phyloP scores from a whole-genome alignment of 495 filamentous ascomycete genomes.

The Tuber indicum region DNA sequence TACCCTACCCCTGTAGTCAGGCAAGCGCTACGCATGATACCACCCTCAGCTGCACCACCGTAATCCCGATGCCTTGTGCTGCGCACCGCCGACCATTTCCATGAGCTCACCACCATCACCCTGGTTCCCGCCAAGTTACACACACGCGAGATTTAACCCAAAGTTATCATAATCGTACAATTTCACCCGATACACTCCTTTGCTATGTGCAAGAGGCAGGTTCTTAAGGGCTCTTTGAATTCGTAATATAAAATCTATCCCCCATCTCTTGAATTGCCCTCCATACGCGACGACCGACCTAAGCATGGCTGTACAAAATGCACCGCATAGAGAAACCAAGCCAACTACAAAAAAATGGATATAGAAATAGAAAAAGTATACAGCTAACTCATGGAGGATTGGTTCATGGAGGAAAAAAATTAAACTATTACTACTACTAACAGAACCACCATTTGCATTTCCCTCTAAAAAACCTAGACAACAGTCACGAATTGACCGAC shows the following conservation, averaged over 20 bases:
- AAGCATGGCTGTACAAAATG: not conserved
- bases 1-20: not conserved
- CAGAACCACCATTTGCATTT: not conserved
- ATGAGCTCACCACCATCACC: not conserved
- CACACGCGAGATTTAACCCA: not conserved
- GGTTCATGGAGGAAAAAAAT: not conserved
- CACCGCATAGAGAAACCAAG: not conserved
- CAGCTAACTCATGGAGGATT: not conserved
- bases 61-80: not conserved
- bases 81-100: not conserved
- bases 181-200: not conserved
- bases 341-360: not conserved
- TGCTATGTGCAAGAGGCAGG: not conserved
- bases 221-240: not conserved
- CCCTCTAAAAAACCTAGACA: constrained; percentile 23
- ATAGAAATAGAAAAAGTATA: not conserved
- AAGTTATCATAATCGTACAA: not conserved
- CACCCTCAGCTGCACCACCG: not conserved
- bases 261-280: not conserved
- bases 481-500: constrained; percentile 52
- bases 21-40: not conserved
- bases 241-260: not conserved
- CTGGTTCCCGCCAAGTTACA: not conserved
- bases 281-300: not conserved
- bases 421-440: constrained; percentile 1